phyloP scores from a whole-genome alignment of 2,329 filamentous ascomycete species.

The Colletotrichum magnum region DNA sequence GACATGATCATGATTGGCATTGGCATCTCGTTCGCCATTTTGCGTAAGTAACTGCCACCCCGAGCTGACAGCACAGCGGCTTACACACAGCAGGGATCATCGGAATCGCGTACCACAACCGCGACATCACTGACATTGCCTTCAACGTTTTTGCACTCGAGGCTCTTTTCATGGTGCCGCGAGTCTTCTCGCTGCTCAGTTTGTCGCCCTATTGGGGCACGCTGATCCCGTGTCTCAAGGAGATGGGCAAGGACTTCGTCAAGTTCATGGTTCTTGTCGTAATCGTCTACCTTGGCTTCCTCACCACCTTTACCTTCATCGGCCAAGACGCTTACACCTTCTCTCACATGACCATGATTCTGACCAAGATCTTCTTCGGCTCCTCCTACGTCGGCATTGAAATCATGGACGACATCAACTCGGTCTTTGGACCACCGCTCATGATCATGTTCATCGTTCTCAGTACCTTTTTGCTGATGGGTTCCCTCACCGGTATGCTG shows the following conservation, averaged over 20 bases:
- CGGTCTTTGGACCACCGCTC: conserved; percentile 70
- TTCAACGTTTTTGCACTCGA: conserved; percentile 94
- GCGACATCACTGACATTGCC: conserved; percentile 78
- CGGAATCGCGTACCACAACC: conserved; percentile 73
- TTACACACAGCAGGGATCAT: conserved; percentile 67
- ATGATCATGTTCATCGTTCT: conserved; percentile 83
- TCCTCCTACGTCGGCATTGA: conserved; percentile 82
- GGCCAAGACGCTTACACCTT: conserved; percentile 79
- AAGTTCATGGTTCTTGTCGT: conserved; percentile 86
- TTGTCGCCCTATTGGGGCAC: conserved; percentile 93
- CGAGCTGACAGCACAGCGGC: too few relatives aligned
- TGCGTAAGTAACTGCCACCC: conserved; percentile 81
- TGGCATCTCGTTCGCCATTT: conserved; percentile 77
- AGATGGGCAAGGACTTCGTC: conserved; percentile 94
- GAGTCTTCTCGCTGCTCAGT: conserved; percentile 88
- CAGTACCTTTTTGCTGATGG: conserved; percentile 84
- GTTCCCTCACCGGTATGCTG: conserved; percentile 82
- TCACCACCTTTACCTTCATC: conserved; percentile 87
- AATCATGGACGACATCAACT: conserved; percentile 72
- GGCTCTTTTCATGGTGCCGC: conserved; percentile 90
- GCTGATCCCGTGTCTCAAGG: conserved; percentile 89
- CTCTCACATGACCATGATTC: conserved; percentile 79
- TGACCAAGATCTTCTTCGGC: conserved; percentile 87
- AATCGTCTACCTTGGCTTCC: conserved; percentile 88
- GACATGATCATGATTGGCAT: conserved; percentile 53